Evolutionary conservation across 2,329 filamentous ascomycete genomes (phyloP), one percentile per base, ranked within the genome.

Genomic region (Dothideomycetidae sp.): DNA sequence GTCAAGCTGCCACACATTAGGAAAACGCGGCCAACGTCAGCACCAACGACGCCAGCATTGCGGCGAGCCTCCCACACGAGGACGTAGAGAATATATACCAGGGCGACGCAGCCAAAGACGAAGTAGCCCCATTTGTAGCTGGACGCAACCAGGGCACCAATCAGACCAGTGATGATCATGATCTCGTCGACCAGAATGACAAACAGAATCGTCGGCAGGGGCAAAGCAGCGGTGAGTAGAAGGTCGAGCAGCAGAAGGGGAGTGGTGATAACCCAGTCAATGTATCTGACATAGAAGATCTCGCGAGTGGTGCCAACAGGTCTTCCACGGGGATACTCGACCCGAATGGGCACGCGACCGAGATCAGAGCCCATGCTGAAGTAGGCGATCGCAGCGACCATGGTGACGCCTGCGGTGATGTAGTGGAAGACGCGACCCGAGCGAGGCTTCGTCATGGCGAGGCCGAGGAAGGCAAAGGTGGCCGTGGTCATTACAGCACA

Each of bases 91-190:
- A 82, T 68, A 52, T 72, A 75, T 44, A 72, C 58, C 41, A 79
- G 67, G 39, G 62, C 48, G 45, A 56, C 40, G 44, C 61, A 59
- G 39, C 67, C 70, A 39, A 78, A 75, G 7, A 59, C 57, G 53
- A 67, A 78, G 56, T 75, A 81, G 1, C 73, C 74, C 73, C 72
- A 81, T 52, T 80, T 81, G 61, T 80, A 81, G 2, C 57, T 59
- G 5, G 68, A 71, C 11, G 55, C 52, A 3, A 78, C 72, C 1
- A 81, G 66, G 3, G 77, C 74, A 17, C 78, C 77, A 12, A 80
- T 64, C 4, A 81, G 65, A 15, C 73, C 74, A 14, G 69, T 71
- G n/a, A 79, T 59, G 33, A 81, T 68, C 74, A 81, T 78, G 48
- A 80, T 62, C 48, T 70, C 61, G 44, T 78, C 73, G 3, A 78